These are phyloP conservation scores for Aspergillus sclerotioniger DNA, from an alignment of 495 filamentous ascomycete species.

Conservation along the genomic window DNA sequence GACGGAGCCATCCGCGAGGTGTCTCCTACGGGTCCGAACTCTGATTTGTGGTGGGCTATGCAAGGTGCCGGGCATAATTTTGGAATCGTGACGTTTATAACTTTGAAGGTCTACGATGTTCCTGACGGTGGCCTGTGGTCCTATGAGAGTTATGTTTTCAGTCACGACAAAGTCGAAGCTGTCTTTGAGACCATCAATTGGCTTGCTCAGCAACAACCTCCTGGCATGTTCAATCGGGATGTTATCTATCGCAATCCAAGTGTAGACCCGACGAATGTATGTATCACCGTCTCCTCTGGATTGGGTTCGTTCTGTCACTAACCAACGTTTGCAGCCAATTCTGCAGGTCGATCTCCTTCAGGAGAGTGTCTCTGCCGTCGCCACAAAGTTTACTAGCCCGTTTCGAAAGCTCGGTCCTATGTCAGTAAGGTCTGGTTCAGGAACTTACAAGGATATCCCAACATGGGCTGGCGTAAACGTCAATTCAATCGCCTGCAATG, in stretches of 20 bases:
- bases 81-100: background rate
- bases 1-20: background rate
- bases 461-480: conserved; percentile 11
- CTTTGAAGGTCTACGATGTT: background rate
- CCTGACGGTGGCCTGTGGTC: background rate
- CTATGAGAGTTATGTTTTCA: background rate
- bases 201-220: background rate
- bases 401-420: conserved; percentile 21
- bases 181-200: background rate
- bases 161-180: background rate
- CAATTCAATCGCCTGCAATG: conserved; percentile 13
- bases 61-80: conserved; percentile 1
- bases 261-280: background rate
- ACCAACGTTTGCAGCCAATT: background rate
- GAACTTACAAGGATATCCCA: conserved; percentile 20
- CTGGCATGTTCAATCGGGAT: background rate
- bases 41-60: conserved; percentile 1
- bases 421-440: conserved; percentile 5
- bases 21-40: background rate
- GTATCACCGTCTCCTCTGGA: background rate
- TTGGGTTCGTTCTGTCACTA: background rate
- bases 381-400: conserved; percentile 6
- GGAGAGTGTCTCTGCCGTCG: background rate
- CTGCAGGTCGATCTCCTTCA: background rate
- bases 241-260: background rate